phyloP scores from a whole-genome alignment of 176 grass and related monocot genomes.

The Cenchrus americanus region DNA sequence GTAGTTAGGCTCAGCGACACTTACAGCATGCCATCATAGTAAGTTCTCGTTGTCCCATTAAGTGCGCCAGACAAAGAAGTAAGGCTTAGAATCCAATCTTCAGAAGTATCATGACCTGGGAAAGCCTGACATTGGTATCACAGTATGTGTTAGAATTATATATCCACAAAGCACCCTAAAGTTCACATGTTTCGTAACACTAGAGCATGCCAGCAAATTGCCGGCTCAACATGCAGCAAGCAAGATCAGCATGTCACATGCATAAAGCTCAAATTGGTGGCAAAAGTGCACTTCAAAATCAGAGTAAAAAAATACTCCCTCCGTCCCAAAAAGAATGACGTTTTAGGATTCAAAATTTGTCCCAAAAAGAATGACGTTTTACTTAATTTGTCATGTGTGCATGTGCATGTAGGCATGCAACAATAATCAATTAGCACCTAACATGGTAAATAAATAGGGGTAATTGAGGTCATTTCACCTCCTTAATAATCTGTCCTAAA shows the following conservation, averaged over 20 bases:
- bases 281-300: neutral
- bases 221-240: slow-evolving; percentile 44
- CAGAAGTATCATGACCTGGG: slow-evolving; percentile 82
- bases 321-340: too few species aligned
- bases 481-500: too few species aligned
- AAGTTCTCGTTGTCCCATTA: slow-evolving; percentile 97
- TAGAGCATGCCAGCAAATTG: slow-evolving; percentile 25
- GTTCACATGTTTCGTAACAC: slow-evolving; percentile 10
- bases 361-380: too few species aligned
- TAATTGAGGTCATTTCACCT: too few species aligned
- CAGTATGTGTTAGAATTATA: slow-evolving; percentile 36
- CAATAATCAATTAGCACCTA: too few species aligned
- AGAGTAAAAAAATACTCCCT: neutral
- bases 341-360: too few species aligned
- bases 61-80: slow-evolving; percentile 93
- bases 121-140: slow-evolving; percentile 66
- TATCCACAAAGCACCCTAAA: neutral
- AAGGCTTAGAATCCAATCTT: slow-evolving; percentile 92
- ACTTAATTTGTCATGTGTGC: too few species aligned
- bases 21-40: slow-evolving; percentile 97
- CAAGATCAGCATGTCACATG: slow-evolving; percentile 19
- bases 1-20: slow-evolving; percentile 21
- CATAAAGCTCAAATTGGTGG: slow-evolving; percentile 29
- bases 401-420: too few species aligned
- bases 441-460: too few species aligned